phyloP scores from a whole-genome alignment of 2,329 filamentous ascomycete genomes.

The Ophiostoma himal-ulmi region DNA sequence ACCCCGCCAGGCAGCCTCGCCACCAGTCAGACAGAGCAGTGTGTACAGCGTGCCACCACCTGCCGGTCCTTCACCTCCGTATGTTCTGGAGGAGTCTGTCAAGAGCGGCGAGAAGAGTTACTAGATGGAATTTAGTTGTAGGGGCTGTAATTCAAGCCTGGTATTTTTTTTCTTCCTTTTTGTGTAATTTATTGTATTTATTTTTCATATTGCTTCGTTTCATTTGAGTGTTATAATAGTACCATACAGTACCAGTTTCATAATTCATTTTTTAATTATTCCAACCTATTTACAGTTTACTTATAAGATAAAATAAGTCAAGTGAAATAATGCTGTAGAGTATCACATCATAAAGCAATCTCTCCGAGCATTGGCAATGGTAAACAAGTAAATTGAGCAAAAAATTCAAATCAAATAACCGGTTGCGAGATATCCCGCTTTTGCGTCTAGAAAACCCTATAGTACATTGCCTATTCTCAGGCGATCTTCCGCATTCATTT shows the following conservation, averaged over 20 bases:
- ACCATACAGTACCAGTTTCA: too few relatives aligned
- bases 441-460: conserved; percentile 9
- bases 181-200: too few relatives aligned
- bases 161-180: too few relatives aligned
- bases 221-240: too few relatives aligned
- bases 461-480: background rate
- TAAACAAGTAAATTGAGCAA: background rate
- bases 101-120: background rate
- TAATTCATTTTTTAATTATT: too few relatives aligned
- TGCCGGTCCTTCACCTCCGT: background rate
- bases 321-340: too few relatives aligned
- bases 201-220: too few relatives aligned
- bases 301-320: too few relatives aligned
- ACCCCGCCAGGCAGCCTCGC: background rate
- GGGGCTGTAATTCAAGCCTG: too few relatives aligned
- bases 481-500: background rate
- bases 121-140: background rate
- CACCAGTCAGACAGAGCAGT: background rate
- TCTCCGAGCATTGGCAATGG: too few relatives aligned
- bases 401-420: background rate
- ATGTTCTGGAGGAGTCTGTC: background rate
- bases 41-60: background rate
- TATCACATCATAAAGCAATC: too few relatives aligned
- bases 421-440: background rate
- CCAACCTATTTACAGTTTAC: too few relatives aligned